Evolutionary conservation across 768 basidiomycete species (phyloP).

Genomic region (Leccinum incarnatum): DNA sequence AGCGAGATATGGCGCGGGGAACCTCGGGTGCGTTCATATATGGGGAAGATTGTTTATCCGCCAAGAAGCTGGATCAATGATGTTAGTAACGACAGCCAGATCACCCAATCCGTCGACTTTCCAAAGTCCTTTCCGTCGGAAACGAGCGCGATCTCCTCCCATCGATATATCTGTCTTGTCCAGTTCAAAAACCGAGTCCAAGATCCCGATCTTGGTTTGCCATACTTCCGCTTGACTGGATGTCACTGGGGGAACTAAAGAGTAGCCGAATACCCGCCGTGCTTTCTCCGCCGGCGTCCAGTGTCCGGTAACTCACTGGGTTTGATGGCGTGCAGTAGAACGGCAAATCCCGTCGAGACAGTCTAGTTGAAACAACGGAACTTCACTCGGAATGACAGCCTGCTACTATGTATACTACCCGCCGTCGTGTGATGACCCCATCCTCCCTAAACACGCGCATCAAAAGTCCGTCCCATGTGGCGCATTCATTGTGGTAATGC

Average conservation of each 20-base stretch:
- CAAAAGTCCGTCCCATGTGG: neutral
- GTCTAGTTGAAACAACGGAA: neutral
- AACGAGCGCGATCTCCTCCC: neutral
- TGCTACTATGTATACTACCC: neutral
- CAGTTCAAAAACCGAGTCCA: neutral
- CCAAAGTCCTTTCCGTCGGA: neutral
- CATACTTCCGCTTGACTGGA: neutral
- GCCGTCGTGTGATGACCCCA: neutral
- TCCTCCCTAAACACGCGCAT: neutral
- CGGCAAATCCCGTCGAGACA: neutral
- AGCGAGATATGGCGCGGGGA: conserved; percentile 19
- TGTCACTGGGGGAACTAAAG: neutral
- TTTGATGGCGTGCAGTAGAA: neutral
- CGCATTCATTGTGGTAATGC: neutral
- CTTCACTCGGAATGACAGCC: neutral
- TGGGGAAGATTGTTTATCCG: conserved; percentile 15
- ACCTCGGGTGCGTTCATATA: conserved; percentile 15
- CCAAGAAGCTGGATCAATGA: conserved; percentile 15
- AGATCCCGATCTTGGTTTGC: neutral
- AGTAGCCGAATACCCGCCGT: neutral
- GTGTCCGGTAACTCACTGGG: neutral
- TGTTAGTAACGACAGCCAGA: conserved; percentile 3
- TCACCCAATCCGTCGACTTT: neutral
- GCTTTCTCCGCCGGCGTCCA: neutral
- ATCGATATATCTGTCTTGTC: neutral